These are phyloP conservation scores for Adansonia digitata DNA, from an alignment of 345 rosid genomes.

Conservation along the genomic window DNA sequence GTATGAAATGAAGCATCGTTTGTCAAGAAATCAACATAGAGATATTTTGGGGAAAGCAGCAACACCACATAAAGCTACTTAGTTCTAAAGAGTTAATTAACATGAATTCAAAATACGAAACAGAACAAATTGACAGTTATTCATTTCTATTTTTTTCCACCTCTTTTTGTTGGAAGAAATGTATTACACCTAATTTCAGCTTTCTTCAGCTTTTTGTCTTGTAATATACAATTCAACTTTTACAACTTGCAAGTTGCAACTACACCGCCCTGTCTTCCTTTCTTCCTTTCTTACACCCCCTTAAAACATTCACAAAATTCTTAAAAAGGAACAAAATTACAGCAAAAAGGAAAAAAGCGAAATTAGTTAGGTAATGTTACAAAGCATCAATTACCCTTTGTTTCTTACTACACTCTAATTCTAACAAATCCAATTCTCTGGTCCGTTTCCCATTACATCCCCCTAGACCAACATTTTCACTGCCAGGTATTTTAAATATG, in stretches of 20 bases:
- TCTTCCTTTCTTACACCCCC: background rate
- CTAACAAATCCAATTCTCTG: slow-evolving; percentile 50
- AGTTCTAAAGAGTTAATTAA: background rate
- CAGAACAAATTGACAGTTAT: slow-evolving; percentile 20
- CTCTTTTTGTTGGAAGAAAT: background rate
- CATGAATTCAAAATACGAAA: background rate
- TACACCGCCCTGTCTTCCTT: background rate
- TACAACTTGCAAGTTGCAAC: slow-evolving; percentile 27
- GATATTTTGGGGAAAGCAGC: slow-evolving; percentile 17
- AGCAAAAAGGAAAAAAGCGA: background rate
- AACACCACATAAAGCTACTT: background rate
- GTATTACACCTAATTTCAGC: slow-evolving; percentile 33
- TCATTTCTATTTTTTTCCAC: slow-evolving; percentile 6
- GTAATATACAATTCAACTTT: slow-evolving; percentile 42
- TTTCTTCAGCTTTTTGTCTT: slow-evolving; percentile 37
- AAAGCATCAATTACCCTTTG: slow-evolving; percentile 60
- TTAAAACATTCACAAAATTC: slow-evolving; percentile 17
- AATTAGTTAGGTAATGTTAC: slow-evolving; percentile 40
- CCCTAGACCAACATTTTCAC: slow-evolving; percentile 16
- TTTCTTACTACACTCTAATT: slow-evolving; percentile 63
- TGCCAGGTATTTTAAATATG: slow-evolving; percentile 45
- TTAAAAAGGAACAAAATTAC: background rate
- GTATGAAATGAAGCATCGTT: background rate
- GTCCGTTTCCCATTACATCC: slow-evolving; percentile 56
- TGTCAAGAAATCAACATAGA: slow-evolving; percentile 8